Percentiles rank a stretch among this genome's conserved stretches.
Evolutionary conservation across 2,329 filamentous ascomycete species (phyloP).

Genomic region (Stachybotrys elegans): DNA sequence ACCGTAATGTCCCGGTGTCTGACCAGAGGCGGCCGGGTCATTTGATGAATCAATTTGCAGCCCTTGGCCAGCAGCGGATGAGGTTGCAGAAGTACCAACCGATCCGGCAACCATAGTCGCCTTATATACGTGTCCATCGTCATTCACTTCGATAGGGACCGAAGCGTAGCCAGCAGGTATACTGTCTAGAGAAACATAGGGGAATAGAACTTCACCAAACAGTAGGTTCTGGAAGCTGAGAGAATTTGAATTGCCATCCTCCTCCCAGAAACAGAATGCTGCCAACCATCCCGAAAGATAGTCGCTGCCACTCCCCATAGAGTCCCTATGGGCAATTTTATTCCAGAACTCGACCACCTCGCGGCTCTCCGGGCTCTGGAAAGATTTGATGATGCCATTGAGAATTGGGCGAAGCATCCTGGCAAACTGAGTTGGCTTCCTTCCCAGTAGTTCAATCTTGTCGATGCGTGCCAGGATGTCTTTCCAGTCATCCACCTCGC

Average conservation of each 20-base stretch:
- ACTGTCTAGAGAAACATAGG: background rate
- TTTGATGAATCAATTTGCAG: background rate
- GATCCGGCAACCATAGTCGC: conserved; percentile 13
- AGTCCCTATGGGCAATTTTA: conserved; percentile 7
- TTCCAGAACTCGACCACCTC: conserved; percentile 32
- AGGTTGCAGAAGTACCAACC: conserved; percentile 3
- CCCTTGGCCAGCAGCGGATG: background rate
- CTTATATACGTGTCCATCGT: background rate
- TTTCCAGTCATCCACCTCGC: conserved; percentile 40
- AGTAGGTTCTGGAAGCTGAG: too few species aligned
- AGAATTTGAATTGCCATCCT: background rate
- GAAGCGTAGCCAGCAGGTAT: conserved; percentile 8
- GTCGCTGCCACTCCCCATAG: background rate
- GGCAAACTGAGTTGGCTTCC: conserved; percentile 26
- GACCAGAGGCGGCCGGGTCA: background rate
- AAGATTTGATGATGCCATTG: conserved; percentile 29
- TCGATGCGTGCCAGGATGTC: conserved; percentile 25
- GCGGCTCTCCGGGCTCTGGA: conserved; percentile 22
- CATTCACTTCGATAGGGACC: conserved; percentile 10
- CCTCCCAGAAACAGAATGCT: conserved; percentile 13
- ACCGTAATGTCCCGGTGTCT: too few species aligned
- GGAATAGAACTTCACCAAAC: conserved; percentile 6
- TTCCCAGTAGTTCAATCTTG: conserved; percentile 29
- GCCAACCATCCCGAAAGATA: conserved; percentile 11
- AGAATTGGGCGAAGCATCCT: conserved; percentile 32